phyloP scores from a whole-genome alignment of 2,329 filamentous ascomycete genomes.

The Ascochyta clinopodiicola region DNA sequence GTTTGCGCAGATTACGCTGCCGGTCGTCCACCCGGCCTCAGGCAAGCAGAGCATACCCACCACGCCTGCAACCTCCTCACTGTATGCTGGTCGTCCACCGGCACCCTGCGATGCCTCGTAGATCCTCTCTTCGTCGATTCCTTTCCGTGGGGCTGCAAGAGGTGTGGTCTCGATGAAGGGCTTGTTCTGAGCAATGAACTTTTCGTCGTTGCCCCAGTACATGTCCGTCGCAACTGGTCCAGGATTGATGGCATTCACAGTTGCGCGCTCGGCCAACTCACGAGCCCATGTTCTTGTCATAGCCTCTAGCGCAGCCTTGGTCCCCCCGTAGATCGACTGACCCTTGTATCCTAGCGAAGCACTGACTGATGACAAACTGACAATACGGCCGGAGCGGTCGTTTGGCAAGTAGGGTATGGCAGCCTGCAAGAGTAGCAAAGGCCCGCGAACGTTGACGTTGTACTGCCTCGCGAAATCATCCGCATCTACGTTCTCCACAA shows the following conservation, averaged over 20 bases:
- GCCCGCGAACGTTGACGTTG: constrained; percentile 81
- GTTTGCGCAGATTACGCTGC: constrained; percentile 80
- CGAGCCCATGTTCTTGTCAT: constrained; percentile 74
- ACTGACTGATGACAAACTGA: constrained; percentile 67
- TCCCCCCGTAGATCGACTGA: constrained; percentile 69
- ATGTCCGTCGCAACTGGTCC: constrained; percentile 70
- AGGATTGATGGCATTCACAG: constrained; percentile 71
- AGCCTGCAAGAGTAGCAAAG: constrained; percentile 78
- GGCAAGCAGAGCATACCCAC: constrained; percentile 76
- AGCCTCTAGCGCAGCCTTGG: constrained; percentile 70
- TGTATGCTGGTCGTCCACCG: constrained; percentile 67
- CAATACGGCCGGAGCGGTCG: constrained; percentile 70
- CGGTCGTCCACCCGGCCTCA: constrained; percentile 79
- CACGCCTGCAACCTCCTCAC: constrained; percentile 74
- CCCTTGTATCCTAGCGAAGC: constrained; percentile 63
- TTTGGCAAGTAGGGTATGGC: constrained; percentile 71
- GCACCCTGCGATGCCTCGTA: constrained; percentile 49
- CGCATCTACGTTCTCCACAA: constrained; percentile 66
- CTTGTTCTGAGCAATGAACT: constrained; percentile 65
- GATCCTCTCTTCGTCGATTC: constrained; percentile 67
- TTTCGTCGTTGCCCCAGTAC: constrained; percentile 63
- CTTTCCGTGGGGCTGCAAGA: constrained; percentile 65
- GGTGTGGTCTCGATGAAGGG: constrained; percentile 70
- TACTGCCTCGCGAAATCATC: constrained; percentile 75
- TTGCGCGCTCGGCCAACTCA: constrained; percentile 66